Base-by-base conservation (phyloP, 2,329 filamentous ascomycete species). In the Penicillium fuscoglaucum region DNA sequence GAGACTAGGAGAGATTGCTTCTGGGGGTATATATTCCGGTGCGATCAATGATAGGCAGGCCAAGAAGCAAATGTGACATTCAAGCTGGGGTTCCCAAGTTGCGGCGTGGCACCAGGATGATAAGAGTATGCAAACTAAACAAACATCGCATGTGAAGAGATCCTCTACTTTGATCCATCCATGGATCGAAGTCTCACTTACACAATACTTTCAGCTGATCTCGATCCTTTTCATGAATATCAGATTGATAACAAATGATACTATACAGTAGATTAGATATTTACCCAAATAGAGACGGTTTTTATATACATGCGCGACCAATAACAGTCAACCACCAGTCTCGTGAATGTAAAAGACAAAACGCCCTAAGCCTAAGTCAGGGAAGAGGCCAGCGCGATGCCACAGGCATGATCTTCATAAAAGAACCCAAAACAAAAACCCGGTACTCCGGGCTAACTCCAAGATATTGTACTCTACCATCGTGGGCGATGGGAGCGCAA, bases 51-150 rank as follows among this genome's bases (percentile, higher is more conserved):
- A 37, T 53, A 26, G 13, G 10, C 7, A 21, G 17, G 24, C 21
- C 6, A 41, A 40, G n/a, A 26, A 53, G 41, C n/a, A 8, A 29
- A 40, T 7, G 33, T 45, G 49, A 44, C 13, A 47, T 47, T 21
- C n/a, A 43, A 41, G 33, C 21, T 56, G 6, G 21, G 28, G 24
- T 21, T 35, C 33, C 29, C 21, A 45, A 44, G 40, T 41, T 41
- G 48, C 19, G 39, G 50, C 39, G 48, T 54, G 44, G 28, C 47
- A 59, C 44, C 46, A n/a, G 41, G 21, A 37, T 26, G 57, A 64
- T 55, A 63, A 59, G 45, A 41, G 24, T 1, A 40, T 64, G 64
- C 64, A 66, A 66, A 66, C 55, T 19, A 62, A 54, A 57, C 64
- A 66, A 66, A 66, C 64, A 54, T 17, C 1, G 13, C 31, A 19